These are phyloP conservation scores for Metschnikowia bowlesiae DNA, from an alignment of 805 yeast species.

Conservation along the genomic window DNA sequence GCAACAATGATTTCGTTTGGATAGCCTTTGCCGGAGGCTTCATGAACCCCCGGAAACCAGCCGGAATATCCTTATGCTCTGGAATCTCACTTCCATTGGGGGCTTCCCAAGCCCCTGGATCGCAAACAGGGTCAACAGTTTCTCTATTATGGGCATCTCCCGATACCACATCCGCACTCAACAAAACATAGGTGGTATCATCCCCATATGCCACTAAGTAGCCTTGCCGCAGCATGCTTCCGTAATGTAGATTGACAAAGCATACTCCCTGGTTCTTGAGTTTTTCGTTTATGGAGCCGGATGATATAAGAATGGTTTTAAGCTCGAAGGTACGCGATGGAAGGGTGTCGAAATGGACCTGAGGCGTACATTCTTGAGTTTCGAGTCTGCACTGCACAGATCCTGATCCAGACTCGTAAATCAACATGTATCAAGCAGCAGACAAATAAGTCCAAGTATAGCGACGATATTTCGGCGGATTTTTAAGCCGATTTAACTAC, in stretches of 20 bases:
- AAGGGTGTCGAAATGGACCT: constrained; percentile 1
- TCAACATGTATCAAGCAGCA: background rate
- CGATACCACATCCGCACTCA: background rate
- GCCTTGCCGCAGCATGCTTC: background rate
- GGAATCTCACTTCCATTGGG: background rate
- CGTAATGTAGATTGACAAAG: background rate
- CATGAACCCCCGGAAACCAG: background rate
- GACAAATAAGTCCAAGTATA: too few relatives aligned
- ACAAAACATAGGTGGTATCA: background rate
- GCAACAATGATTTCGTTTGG: background rate
- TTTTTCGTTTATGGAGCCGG: background rate
- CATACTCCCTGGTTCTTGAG: background rate
- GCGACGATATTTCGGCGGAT: too few relatives aligned
- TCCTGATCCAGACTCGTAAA: background rate
- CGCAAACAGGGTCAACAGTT: background rate
- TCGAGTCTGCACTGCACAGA: background rate
- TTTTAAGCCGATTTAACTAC: too few relatives aligned
- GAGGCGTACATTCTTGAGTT: background rate
- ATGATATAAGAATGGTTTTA: background rate
- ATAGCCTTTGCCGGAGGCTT: background rate
- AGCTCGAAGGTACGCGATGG: background rate
- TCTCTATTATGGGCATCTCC: background rate
- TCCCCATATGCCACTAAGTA: background rate
- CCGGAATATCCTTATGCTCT: background rate
- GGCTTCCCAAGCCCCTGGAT: background rate